phyloP scores from a whole-genome alignment of 768 basidiomycete genomes.

The Agaricus blazei region DNA sequence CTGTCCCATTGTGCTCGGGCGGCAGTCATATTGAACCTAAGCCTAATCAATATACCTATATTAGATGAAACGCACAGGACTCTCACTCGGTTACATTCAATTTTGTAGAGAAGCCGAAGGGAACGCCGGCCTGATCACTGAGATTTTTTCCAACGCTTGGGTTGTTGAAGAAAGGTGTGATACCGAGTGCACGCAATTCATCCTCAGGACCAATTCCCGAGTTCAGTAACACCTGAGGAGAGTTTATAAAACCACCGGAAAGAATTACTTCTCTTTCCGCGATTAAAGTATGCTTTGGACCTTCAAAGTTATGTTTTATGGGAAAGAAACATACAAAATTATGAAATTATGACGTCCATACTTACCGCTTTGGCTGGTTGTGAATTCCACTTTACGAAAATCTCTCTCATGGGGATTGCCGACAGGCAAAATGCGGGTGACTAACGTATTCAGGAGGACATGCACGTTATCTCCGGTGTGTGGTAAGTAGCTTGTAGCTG shows the following conservation, averaged over 20 bases:
- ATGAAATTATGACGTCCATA: background rate
- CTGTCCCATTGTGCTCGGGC: slow-evolving; percentile 5
- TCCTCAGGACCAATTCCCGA: slow-evolving; percentile 17
- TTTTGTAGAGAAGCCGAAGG: background rate
- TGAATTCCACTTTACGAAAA: slow-evolving; percentile 11
- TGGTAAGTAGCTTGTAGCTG: slow-evolving; percentile 12
- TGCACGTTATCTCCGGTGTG: slow-evolving; percentile 21
- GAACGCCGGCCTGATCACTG: slow-evolving; percentile 7
- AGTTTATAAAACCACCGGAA: slow-evolving; percentile 13
- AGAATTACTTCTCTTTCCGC: slow-evolving; percentile 15
- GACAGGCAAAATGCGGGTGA: slow-evolving; percentile 14
- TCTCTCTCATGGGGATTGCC: background rate
- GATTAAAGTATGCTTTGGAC: slow-evolving; percentile 3
- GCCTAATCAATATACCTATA: background rate
- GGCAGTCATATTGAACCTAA: background rate
- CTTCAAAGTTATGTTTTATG: background rate
- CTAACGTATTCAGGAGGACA: slow-evolving; percentile 23
- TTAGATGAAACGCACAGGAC: background rate
- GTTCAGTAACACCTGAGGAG: slow-evolving; percentile 17
- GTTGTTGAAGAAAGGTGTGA: slow-evolving; percentile 11
- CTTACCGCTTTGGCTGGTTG: slow-evolving; percentile 1
- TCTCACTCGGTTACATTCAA: background rate
- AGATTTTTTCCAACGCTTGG: background rate
- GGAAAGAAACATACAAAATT: too few relatives aligned
- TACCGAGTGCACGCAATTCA: slow-evolving; percentile 9